Evolutionary conservation across 768 basidiomycete species (phyloP).

Genomic region (Glaciozyma antarctica): DNA sequence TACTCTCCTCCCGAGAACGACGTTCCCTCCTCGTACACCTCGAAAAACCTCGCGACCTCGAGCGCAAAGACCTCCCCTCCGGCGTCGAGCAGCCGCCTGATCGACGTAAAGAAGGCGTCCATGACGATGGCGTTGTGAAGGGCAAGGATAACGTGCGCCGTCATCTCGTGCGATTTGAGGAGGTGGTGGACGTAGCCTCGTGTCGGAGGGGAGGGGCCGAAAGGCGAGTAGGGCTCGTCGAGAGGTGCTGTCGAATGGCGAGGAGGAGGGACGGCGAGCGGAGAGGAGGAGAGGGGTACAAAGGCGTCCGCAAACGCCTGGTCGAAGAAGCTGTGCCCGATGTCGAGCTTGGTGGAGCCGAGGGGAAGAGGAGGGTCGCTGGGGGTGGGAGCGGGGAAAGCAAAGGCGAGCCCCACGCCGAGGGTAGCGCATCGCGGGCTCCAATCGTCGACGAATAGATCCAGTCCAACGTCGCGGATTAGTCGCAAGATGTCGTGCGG

Average conservation of each 20-base stretch:
- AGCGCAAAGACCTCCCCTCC: not conserved
- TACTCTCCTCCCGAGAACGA: not conserved
- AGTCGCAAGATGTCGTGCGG: constrained; percentile 70
- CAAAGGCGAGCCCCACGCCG: constrained; percentile 70
- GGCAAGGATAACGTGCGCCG: constrained; percentile 62
- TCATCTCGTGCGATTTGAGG: constrained; percentile 82
- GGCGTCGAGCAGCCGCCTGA: constrained; percentile 44
- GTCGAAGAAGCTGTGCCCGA: constrained; percentile 69
- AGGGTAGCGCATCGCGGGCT: constrained; percentile 56
- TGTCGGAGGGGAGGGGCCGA: constrained; percentile 31
- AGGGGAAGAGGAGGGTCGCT: not conserved
- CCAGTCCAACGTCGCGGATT: constrained; percentile 57
- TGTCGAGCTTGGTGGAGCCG: constrained; percentile 37
- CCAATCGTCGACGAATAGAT: constrained; percentile 67
- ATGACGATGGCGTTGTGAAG: constrained; percentile 67
- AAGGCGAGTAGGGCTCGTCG: constrained; percentile 13
- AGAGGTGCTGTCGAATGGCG: not conserved
- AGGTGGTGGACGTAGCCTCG: constrained; percentile 74
- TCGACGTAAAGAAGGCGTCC: constrained; percentile 53
- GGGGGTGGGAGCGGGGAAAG: constrained; percentile 48
- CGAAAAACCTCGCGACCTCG: not conserved
- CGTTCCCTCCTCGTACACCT: not conserved
- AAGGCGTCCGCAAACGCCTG: constrained; percentile 55
- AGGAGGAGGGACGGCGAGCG: not conserved
- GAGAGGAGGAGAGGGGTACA: constrained; percentile 45